phyloP scores from a whole-genome alignment of 352 stramenopile species.

The Blastocystis sp. region DNA sequence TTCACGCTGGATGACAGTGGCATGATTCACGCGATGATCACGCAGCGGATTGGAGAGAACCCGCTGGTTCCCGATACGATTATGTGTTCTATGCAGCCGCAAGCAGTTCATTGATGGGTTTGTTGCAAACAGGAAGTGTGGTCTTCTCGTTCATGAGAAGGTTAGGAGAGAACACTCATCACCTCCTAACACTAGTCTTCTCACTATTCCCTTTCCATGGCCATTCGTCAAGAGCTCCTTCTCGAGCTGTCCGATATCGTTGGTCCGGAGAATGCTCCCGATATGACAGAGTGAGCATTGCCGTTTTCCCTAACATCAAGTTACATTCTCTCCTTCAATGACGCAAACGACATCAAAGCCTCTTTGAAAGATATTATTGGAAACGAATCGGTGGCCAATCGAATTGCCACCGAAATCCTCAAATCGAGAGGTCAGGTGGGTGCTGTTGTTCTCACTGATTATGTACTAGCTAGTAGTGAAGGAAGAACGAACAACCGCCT shows the following conservation, averaged over 20 bases:
- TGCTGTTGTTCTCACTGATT: background rate
- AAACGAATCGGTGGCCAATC: slow-evolving; percentile 58
- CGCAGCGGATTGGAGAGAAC: too few species aligned
- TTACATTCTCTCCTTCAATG: slow-evolving; percentile 63
- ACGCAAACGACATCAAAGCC: slow-evolving; percentile 48
- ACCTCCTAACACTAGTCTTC: too few species aligned
- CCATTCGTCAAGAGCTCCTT: slow-evolving; percentile 52
- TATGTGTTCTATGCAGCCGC: too few species aligned
- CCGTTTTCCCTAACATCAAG: background rate
- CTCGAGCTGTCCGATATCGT: slow-evolving; percentile 61
- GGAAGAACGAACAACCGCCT: slow-evolving; percentile 2
- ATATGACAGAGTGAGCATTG: slow-evolving; percentile 62
- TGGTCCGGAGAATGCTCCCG: slow-evolving; percentile 44
- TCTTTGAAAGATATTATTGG: slow-evolving; percentile 61
- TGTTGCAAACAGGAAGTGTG: background rate
- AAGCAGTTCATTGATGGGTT: background rate
- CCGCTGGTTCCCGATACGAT: too few species aligned
- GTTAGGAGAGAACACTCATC: too few species aligned
- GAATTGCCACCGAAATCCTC: slow-evolving; percentile 58
- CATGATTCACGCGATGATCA: too few species aligned
- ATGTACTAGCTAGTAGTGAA: slow-evolving; percentile 6
- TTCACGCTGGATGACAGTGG: too few species aligned
- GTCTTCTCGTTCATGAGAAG: too few species aligned
- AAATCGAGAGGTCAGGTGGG: slow-evolving; percentile 52
- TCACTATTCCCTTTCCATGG: background rate